Evolutionary conservation across 179 eudicot genomes (phyloP).

Genomic region (Amaranthus tricolor): DNA sequence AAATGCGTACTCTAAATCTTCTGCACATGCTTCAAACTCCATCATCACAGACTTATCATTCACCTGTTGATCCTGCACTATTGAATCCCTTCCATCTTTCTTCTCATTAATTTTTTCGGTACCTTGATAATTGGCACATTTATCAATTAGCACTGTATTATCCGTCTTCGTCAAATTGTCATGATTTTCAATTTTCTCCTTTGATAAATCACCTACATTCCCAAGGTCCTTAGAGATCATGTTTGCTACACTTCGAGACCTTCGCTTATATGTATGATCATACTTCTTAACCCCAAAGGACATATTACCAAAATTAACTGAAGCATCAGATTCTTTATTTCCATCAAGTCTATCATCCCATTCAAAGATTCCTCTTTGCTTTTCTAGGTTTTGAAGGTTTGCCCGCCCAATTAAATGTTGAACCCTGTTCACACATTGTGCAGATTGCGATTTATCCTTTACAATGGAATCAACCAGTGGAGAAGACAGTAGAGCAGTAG

Average conservation of each 20-base stretch:
- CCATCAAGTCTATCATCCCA: slow-evolving; percentile 27
- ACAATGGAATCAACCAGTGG: slow-evolving; percentile 4
- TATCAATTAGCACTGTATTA: slow-evolving; percentile 7
- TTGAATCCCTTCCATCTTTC: slow-evolving; percentile 6
- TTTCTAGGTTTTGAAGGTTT: slow-evolving; percentile 7
- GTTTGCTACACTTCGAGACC: slow-evolving; percentile 19
- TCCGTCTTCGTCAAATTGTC: background rate
- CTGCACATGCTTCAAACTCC: slow-evolving; percentile 11
- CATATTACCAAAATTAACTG: background rate
- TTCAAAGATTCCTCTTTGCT: slow-evolving; percentile 22
- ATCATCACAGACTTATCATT: background rate
- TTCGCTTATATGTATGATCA: slow-evolving; percentile 25
- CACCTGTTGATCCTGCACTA: slow-evolving; percentile 1
- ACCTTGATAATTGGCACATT: background rate
- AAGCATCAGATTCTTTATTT: slow-evolving; percentile 2
- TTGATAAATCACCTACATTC: background rate
- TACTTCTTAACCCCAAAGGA: slow-evolving; percentile 12
- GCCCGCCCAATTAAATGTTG: slow-evolving; percentile 24
- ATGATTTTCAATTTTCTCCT: background rate
- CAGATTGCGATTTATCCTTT: slow-evolving; percentile 22
- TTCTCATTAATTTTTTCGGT: slow-evolving; percentile 6
- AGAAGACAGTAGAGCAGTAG: slow-evolving; percentile 14
- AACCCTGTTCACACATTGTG: slow-evolving; percentile 25
- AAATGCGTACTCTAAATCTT: slow-evolving; percentile 21
- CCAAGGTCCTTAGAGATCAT: slow-evolving; percentile 1